These are phyloP conservation scores for Corymbia calophylla DNA, from an alignment of 441 rosid species.

Conservation along the genomic window DNA sequence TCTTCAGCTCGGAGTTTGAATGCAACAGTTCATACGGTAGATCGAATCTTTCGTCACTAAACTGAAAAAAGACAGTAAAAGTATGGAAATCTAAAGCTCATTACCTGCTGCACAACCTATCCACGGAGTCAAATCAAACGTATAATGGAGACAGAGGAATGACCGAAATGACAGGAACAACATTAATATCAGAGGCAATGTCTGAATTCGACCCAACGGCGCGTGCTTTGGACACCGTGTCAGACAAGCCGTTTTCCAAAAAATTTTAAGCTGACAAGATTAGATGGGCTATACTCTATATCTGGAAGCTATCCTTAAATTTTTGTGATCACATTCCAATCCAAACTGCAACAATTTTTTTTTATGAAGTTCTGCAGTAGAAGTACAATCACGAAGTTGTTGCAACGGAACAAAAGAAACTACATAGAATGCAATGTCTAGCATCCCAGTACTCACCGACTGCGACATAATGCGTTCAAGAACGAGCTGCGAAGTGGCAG, in stretches of 20 bases:
- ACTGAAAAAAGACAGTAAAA: background rate
- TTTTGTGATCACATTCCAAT: background rate
- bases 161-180: background rate
- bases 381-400: background rate
- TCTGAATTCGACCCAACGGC: background rate
- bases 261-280: background rate
- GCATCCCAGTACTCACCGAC: constrained; percentile 37
- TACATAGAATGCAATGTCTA: background rate
- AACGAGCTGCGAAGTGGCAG: constrained; percentile 83
- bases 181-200: background rate
- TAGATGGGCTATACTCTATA: background rate
- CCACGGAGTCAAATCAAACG: background rate
- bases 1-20: background rate
- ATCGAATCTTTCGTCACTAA: background rate
- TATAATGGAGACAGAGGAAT: background rate
- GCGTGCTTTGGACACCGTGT: background rate
- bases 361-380: background rate
- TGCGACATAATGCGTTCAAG: constrained; percentile 96
- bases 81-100: background rate
- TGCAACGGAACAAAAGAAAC: background rate
- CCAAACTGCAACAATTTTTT: no score
- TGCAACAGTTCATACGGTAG: background rate
- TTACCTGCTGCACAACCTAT: background rate
- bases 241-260: background rate
- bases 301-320: background rate